A percentile compares a stretch with the other conserved stretches of the same genome.
phyloP scores from a whole-genome alignment of 2,329 filamentous ascomycete genomes.

The Scedosporium aurantiacum region DNA sequence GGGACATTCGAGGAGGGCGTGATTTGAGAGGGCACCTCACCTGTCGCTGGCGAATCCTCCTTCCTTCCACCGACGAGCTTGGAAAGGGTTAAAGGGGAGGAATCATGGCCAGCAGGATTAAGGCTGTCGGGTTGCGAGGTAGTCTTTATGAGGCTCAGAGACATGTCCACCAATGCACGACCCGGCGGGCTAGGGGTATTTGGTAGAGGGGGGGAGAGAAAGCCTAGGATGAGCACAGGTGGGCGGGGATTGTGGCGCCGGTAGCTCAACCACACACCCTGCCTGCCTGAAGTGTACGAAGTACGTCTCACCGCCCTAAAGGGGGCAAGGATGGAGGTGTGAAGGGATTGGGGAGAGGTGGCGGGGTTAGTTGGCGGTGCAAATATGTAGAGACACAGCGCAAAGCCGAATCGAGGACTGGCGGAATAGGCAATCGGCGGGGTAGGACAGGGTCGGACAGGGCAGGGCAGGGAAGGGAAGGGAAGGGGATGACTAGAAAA shows the following conservation, averaged over 20 bases:
- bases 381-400: background rate
- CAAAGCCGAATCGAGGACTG: background rate
- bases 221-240: background rate
- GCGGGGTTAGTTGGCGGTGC: background rate
- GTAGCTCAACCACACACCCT: background rate
- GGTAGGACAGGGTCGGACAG: background rate
- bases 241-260: background rate
- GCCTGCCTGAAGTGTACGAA: background rate
- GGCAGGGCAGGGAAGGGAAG: background rate
- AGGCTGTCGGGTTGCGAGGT: background rate
- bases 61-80: background rate
- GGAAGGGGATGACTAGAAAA: background rate
- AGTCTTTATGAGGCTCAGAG: background rate
- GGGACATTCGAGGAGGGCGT: background rate
- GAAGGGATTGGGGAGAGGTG: background rate
- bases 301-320: background rate
- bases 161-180: background rate
- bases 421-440: background rate
- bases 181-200: background rate
- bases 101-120: background rate
- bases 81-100: background rate
- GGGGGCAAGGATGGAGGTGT: background rate
- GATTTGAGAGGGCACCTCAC: background rate
- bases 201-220: background rate
- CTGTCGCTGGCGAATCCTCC: background rate